These are phyloP conservation scores for Teunomyces cretensis DNA, from an alignment of 805 yeast genomes.

Conservation along the genomic window DNA sequence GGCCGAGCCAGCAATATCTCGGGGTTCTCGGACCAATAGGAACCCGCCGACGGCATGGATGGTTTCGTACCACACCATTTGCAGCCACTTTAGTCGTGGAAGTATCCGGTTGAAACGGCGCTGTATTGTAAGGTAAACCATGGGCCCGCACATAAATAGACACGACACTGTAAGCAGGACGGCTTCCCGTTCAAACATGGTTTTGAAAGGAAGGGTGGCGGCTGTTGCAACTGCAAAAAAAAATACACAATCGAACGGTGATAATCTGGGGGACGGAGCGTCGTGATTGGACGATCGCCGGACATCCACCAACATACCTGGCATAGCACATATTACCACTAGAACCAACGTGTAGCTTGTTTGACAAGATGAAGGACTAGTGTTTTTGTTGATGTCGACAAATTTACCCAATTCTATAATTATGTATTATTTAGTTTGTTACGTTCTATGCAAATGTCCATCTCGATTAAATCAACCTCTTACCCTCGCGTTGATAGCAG, in stretches of 20 bases:
- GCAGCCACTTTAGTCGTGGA: background rate
- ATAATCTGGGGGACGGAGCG: background rate
- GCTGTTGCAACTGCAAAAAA: background rate
- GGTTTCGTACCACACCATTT: background rate
- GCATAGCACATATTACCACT: no score
- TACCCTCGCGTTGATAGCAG: slow-evolving; percentile 23
- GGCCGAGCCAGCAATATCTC: background rate
- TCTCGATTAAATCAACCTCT: no score
- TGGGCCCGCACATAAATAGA: background rate
- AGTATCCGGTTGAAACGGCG: background rate
- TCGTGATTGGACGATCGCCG: no score
- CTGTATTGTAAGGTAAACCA: background rate
- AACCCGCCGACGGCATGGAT: background rate
- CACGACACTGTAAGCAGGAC: background rate
- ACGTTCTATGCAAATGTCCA: background rate
- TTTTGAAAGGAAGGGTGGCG: background rate
- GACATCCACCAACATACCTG: no score
- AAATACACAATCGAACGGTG: background rate
- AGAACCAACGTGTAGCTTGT: no score
- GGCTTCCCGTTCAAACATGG: background rate
- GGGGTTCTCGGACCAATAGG: background rate
- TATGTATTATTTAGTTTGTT: no score
- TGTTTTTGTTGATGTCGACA: no score
- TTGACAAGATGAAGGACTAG: no score
- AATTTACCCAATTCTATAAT: background rate